These are phyloP conservation scores for Arthrobotrys sphaeroides DNA, from an alignment of 2,329 filamentous ascomycete species.

Conservation along the genomic window DNA sequence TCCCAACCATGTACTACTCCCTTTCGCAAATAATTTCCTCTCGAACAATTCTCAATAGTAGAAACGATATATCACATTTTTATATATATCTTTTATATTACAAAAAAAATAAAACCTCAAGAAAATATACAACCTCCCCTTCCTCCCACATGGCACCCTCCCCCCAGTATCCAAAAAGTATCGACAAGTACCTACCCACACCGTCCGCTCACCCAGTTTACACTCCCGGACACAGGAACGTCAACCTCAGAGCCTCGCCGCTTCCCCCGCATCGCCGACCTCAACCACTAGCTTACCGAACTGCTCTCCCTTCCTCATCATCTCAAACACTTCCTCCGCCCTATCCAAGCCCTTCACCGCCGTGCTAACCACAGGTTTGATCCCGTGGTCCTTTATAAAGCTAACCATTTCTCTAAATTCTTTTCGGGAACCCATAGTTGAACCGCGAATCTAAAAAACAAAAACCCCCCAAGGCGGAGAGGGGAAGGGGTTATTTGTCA, in stretches of 20 bases:
- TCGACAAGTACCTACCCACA: constrained; percentile 14
- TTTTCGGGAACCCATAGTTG: constrained; percentile 87
- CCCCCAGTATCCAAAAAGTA: not conserved
- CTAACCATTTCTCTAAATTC: constrained; percentile 90
- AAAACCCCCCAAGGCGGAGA: not conserved
- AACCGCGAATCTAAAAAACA: constrained; percentile 70
- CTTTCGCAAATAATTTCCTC: no score
- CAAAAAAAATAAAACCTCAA: not conserved
- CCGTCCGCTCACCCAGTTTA: not conserved
- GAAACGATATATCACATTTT: constrained; percentile 8
- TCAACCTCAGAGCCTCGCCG: constrained; percentile 32
- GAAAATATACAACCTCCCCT: not conserved
- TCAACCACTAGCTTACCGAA: constrained; percentile 84
- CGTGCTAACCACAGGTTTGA: constrained; percentile 80
- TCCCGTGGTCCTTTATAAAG: constrained; percentile 77
- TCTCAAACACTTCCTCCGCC: constrained; percentile 84
- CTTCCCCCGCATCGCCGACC: constrained; percentile 22
- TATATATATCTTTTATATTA: not conserved
- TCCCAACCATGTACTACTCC: no score
- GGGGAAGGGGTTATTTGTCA: not conserved
- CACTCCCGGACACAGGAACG: not conserved
- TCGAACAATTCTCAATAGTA: no score
- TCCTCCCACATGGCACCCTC: not conserved
- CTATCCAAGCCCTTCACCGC: constrained; percentile 76
- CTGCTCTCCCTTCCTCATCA: constrained; percentile 85